Evolutionary conservation across 352 stramenopile genomes (phyloP).

Genomic region (Phytophthora fragariaefolia): DNA sequence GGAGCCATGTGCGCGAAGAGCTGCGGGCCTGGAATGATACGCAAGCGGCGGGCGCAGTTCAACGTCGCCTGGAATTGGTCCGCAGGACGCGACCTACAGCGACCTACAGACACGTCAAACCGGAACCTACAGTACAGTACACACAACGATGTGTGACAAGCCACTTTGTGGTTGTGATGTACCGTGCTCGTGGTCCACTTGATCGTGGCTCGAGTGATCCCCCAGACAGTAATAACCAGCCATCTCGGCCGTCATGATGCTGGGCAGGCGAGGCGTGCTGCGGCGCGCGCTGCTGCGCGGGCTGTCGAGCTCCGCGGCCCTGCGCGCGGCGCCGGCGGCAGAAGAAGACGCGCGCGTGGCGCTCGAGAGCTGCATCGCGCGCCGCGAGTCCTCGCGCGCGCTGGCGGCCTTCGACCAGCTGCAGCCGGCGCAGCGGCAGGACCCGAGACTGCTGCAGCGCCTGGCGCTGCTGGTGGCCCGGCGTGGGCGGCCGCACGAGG

Average conservation of each 20-base stretch:
- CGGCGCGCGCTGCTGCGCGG: constrained; percentile 14
- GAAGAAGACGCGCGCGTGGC: constrained; percentile 17
- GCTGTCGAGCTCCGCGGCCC: constrained; percentile 16
- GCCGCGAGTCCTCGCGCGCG: constrained; percentile 41
- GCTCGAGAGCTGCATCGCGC: constrained; percentile 46
- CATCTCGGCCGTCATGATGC: too few relatives aligned
- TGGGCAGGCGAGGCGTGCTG: constrained; percentile 8
- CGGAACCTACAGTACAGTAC: too few relatives aligned
- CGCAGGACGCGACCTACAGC: too few relatives aligned
- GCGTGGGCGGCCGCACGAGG: constrained; percentile 37
- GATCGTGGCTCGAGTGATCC: too few relatives aligned
- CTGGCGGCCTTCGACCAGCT: constrained; percentile 62
- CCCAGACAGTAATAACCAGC: too few relatives aligned
- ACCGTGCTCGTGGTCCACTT: too few relatives aligned
- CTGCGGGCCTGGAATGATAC: constrained; percentile 23
- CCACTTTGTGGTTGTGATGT: too few relatives aligned
- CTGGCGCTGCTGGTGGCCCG: constrained; percentile 74
- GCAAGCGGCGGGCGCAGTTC: constrained; percentile 21
- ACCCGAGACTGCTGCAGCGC: constrained; percentile 50
- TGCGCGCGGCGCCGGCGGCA: constrained; percentile 2
- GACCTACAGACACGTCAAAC: too few relatives aligned
- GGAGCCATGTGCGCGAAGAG: constrained; percentile 22
- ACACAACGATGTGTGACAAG: too few relatives aligned
- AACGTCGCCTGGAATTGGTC: constrained; percentile 6
- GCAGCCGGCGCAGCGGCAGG: constrained; percentile 16